phyloP scores from a whole-genome alignment of 2,329 filamentous ascomycete species.

The Sarocladiaceae sp. region DNA sequence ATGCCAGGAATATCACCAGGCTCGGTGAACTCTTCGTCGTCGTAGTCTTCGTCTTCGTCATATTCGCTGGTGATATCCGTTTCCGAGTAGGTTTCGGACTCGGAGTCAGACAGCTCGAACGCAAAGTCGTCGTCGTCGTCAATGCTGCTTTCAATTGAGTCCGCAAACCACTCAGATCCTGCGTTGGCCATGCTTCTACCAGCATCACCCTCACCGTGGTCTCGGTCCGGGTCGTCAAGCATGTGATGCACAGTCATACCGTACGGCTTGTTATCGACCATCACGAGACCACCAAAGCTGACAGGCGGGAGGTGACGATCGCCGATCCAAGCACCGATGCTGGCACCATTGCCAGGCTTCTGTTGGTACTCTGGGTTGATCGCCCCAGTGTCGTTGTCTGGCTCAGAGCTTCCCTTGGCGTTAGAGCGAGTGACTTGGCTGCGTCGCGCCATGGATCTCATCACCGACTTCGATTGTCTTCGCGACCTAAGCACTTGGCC shows the following conservation, averaged over 20 bases:
- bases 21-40: conserved; percentile 54
- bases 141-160: conserved; percentile 36
- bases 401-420: conserved; percentile 28
- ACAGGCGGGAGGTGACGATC: conserved; percentile 85
- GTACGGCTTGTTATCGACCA: conserved; percentile 79
- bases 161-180: conserved; percentile 38
- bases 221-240: conserved; percentile 66
- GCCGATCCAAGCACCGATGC: conserved; percentile 85
- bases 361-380: conserved; percentile 75
- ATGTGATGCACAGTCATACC: conserved; percentile 98
- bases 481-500: conserved; percentile 63
- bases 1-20: conserved; percentile 77
- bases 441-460: conserved; percentile 27
- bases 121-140: conserved; percentile 52
- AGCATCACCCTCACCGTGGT: conserved; percentile 26
- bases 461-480: conserved; percentile 29
- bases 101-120: conserved; percentile 59
- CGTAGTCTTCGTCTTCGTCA: conserved; percentile 43
- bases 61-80: conserved; percentile 50
- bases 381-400: conserved; percentile 32
- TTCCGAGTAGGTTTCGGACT: conserved; percentile 50
- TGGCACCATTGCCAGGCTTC: conserved; percentile 78
- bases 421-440: conserved; percentile 22
- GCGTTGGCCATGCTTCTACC: conserved; percentile 35
- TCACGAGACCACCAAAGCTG: conserved; percentile 81